Evolutionary conservation across 768 basidiomycete genomes (phyloP), one percentile per base, ranked within the genome.

Genomic region (Paxillus involutus): DNA sequence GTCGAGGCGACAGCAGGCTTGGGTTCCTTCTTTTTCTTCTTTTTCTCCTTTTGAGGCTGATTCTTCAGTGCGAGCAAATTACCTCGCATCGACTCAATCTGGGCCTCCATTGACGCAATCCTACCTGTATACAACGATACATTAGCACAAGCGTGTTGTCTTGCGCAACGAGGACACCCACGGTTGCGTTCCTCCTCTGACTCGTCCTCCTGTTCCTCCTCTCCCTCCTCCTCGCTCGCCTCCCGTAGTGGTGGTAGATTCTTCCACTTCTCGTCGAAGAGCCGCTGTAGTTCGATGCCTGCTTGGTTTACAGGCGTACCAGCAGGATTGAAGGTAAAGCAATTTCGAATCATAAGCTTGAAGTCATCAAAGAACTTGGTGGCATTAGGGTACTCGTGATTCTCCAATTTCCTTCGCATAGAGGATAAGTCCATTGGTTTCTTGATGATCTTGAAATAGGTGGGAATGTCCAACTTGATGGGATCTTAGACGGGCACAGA

Each of bases 211-310:
- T 79, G 78, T 3, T 84, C 85, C 4, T 84, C 83, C 6, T 84
- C 82, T 0, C 84, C 82, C 5, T 88, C 86, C 12, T 85, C 82
- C 32, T 84, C 84, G 39, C 73, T 75, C 32, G 73, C 70, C 2
- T 78, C 77, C 33, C 75, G 77, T 43, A 86, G 76, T 0, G 80
- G 77, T 1, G 94, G 94, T 6, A 97, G 70, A 37, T 70, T 73
- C 69, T 81, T 83, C 93, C 93, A 98, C 71, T 95, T 97, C 63
- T 94, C 91, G 52, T 95, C 88, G 71, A 98, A 99, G 32, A 94
- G 70, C 19, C 82, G 82, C 68, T 94, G 84, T n/a, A 98, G 75
- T 46, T 92, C 85, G 44, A 84, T 80, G 7, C 94, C 97, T 17
- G 93, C 89, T 47, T 85, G 80, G 64, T 94, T 88, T 52, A 98